These are phyloP conservation scores for Schizophyllum amplum DNA, from an alignment of 1,284 basidiomycete species.

Conservation along the genomic window DNA sequence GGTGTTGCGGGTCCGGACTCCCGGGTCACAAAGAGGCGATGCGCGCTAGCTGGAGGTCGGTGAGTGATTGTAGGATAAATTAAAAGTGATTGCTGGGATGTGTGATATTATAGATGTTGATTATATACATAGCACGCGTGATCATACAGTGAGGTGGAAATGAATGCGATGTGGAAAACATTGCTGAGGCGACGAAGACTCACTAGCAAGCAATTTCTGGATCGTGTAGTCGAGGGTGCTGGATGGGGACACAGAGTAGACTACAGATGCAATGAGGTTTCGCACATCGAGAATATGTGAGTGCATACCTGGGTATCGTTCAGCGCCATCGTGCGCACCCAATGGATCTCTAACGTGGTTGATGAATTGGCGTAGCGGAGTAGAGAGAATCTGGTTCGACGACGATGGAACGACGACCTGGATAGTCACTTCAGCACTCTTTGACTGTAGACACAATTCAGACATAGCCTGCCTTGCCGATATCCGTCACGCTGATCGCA, in stretches of 20 bases:
- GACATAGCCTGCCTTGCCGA: slow-evolving; percentile 54
- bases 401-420: slow-evolving; percentile 68
- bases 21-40: slow-evolving; percentile 67
- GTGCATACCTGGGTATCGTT: slow-evolving; percentile 59
- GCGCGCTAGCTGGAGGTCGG: slow-evolving; percentile 74
- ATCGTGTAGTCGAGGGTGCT: slow-evolving; percentile 60
- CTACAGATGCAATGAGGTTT: slow-evolving; percentile 25
- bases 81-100: too few relatives aligned
- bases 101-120: too few relatives aligned
- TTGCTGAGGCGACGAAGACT: slow-evolving; percentile 19
- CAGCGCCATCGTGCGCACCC: slow-evolving; percentile 63
- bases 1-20: slow-evolving; percentile 40
- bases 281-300: neutral
- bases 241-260: slow-evolving; percentile 61
- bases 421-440: neutral
- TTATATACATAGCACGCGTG: too few relatives aligned
- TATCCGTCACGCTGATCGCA: slow-evolving; percentile 70
- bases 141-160: too few relatives aligned
- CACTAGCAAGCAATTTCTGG: slow-evolving; percentile 72
- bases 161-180: slow-evolving; percentile 5
- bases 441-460: neutral
- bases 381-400: slow-evolving; percentile 63
- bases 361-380: slow-evolving; percentile 58
- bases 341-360: slow-evolving; percentile 47
- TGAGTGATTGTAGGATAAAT: too few relatives aligned